Percentiles rank a stretch among this genome's conserved stretches.
Evolutionary conservation across 2,329 filamentous ascomycete species (phyloP).

Genomic region (Beauveria australis): DNA sequence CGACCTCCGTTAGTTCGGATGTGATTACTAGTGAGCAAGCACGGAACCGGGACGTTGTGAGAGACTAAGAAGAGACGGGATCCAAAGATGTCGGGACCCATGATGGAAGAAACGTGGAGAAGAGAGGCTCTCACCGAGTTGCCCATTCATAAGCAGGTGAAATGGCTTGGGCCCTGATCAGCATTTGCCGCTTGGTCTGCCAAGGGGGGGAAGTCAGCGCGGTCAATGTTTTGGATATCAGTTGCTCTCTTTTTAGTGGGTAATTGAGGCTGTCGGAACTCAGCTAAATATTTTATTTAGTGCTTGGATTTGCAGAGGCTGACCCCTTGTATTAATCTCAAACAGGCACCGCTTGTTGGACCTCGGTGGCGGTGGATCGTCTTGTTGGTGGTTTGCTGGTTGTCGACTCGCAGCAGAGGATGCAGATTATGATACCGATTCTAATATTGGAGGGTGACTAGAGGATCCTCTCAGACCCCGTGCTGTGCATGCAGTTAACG

Average conservation of each 20-base stretch:
- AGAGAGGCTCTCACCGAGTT: neutral
- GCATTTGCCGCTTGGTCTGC: neutral
- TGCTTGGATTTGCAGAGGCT: neutral
- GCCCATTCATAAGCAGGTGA: no score
- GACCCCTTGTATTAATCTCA: conserved; percentile 6
- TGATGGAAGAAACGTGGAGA: neutral
- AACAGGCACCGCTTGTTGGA: neutral
- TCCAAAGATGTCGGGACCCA: neutral
- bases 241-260: neutral
- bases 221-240: neutral
- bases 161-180: neutral
- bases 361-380: neutral
- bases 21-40: neutral
- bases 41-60: neutral
- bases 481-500: no score
- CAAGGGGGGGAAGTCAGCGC: neutral
- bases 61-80: neutral
- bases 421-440: conserved; percentile 10
- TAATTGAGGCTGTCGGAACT: neutral
- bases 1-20: neutral
- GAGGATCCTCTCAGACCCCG: neutral
- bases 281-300: neutral
- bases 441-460: conserved; percentile 7
- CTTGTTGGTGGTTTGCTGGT: neutral
- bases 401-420: neutral